Conservation (phyloP, 768 basidiomycete species). For the Amanita molliuscula region DNA sequence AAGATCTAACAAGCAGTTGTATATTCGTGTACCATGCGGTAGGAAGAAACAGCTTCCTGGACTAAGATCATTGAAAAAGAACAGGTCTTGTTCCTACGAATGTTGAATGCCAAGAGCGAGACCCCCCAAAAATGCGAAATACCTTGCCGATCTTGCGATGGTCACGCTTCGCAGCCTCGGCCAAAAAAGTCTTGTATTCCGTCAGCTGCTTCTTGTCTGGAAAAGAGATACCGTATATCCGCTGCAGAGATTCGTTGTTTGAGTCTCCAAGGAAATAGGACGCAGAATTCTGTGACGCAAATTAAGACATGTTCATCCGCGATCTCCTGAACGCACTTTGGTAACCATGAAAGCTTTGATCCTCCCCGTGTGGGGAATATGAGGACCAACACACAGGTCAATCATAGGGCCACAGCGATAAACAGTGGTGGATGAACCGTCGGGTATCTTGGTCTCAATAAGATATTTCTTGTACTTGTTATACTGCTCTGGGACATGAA, state of each 20-base stretch:
- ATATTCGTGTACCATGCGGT: conserved; percentile 94
- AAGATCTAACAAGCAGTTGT: conserved; percentile 85
- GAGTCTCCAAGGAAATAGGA: conserved; percentile 96
- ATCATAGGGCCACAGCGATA: conserved; percentile 99
- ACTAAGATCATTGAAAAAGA: conserved; percentile 96
- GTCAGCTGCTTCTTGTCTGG: conserved; percentile 92
- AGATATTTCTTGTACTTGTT: conserved; percentile 98
- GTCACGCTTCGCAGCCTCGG: conserved; percentile 96
- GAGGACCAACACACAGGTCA: conserved; percentile 93
- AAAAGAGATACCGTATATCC: conserved; percentile 98
- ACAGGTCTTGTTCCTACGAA: conserved; percentile 77
- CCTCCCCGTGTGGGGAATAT: conserved; percentile 94
- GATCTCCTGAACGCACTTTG: conserved; percentile 43
- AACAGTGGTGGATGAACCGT: conserved; percentile 93
- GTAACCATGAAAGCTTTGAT: conserved; percentile 98
- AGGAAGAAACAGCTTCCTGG: conserved; percentile 96
- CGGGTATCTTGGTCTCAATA: conserved; percentile 91
- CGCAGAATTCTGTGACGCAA: conserved; percentile 67
- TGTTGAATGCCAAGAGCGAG: conserved; percentile 16
- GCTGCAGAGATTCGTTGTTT: conserved; percentile 88
- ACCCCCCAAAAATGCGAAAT: conserved; percentile 26
- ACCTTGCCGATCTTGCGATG: conserved; percentile 88
- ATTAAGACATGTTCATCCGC: not conserved
- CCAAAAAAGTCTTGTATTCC: conserved; percentile 93
- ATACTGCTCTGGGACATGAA: conserved; percentile 48